phyloP scores from a whole-genome alignment of 2,329 filamentous ascomycete genomes.

The Penicillium sp. region DNA sequence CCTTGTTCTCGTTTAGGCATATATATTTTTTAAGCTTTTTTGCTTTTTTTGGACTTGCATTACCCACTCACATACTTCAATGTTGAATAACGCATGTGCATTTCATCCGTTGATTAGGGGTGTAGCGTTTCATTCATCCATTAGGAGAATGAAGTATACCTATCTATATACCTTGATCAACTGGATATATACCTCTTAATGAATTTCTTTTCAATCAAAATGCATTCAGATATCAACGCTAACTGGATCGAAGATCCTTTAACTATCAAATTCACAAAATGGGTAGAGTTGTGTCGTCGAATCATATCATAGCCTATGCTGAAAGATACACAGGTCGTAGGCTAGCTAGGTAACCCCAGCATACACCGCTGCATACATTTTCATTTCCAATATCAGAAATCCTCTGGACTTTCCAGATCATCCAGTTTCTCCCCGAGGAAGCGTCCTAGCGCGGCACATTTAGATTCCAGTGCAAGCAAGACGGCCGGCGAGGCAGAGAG shows the following conservation, averaged over 20 bases:
- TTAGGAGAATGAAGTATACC: not conserved
- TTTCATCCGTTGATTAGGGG: not conserved
- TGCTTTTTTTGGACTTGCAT: not conserved
- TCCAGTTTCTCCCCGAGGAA: conserved; percentile 42
- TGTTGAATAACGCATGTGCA: not conserved
- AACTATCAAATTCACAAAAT: conserved; percentile 1
- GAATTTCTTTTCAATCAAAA: not conserved
- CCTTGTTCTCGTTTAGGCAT: not conserved
- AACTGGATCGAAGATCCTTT: not conserved
- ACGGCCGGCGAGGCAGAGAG: conserved; percentile 40
- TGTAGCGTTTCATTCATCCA: not conserved
- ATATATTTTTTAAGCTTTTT: not conserved
- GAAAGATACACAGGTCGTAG: not conserved
- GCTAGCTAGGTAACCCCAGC: not conserved
- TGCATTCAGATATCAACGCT: conserved; percentile 4
- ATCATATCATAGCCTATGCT: not conserved
- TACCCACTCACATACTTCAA: not conserved
- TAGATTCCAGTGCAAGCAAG: conserved; percentile 42
- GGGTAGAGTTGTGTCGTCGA: not conserved
- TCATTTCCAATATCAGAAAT: conserved; percentile 31
- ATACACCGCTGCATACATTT: not conserved
- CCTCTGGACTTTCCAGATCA: conserved; percentile 43
- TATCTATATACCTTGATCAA: not conserved
- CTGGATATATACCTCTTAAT: conserved; percentile 6
- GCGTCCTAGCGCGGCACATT: conserved; percentile 41